A percentile compares a stretch with the other conserved stretches of the same genome.
Evolutionary conservation across 2,329 filamentous ascomycete species (phyloP).

Genomic region (Talaromyces rugulosus): DNA sequence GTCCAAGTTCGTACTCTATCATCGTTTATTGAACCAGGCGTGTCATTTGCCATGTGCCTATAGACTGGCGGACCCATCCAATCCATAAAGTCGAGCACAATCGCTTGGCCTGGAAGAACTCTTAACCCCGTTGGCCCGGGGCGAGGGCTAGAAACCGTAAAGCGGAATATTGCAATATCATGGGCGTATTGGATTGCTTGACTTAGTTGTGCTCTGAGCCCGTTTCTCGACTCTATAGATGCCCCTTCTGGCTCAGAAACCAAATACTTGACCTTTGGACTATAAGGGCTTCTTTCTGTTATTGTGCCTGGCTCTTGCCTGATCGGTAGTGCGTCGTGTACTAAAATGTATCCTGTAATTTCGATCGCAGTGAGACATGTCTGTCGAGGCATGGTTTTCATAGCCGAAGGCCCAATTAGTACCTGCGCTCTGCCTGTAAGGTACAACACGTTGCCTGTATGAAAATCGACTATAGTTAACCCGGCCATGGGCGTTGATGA

Average conservation of each 20-base stretch:
- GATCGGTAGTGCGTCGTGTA: conserved; percentile 16
- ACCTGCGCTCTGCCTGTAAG: conserved; percentile 19
- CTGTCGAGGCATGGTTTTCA: conserved; percentile 15
- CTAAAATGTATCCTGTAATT: conserved; percentile 16
- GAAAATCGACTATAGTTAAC: conserved; percentile 20
- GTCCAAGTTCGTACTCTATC: conserved; percentile 21
- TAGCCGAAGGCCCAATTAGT: not conserved
- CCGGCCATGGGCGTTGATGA: conserved; percentile 16
- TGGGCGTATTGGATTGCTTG: not conserved
- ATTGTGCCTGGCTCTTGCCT: conserved; percentile 15
- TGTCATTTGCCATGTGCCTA: conserved; percentile 16
- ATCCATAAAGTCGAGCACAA: conserved; percentile 20
- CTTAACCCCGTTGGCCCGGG: not conserved
- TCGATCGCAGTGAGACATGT: conserved; percentile 13
- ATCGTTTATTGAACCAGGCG: conserved; percentile 16
- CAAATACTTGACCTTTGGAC: conserved; percentile 19
- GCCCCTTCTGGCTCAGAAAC: conserved; percentile 11
- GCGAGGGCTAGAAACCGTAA: not conserved
- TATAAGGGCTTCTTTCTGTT: conserved; percentile 20
- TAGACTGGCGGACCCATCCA: conserved; percentile 21
- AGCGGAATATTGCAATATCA: not conserved
- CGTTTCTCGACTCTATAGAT: not conserved
- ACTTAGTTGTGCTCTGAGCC: not conserved
- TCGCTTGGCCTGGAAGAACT: conserved; percentile 17
- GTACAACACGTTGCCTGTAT: conserved; percentile 20